Evolutionary conservation across 805 yeast genomes (phyloP), one percentile per base, ranked within the genome.

Genomic region (Candida nanaspora): DNA sequence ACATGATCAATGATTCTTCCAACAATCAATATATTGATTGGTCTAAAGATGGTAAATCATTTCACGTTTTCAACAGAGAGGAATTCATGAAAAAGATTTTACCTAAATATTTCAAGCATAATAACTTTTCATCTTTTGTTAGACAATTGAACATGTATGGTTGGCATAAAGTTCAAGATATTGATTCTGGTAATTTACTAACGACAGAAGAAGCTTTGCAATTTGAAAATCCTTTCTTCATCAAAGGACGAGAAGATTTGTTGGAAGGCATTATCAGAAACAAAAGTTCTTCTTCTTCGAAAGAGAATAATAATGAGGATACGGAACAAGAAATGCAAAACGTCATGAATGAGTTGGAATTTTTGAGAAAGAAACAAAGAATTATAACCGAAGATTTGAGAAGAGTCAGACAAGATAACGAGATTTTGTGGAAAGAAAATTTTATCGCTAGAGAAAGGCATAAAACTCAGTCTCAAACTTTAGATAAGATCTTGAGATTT

Each of bases 81-180:
- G 71, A 67, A 26, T 91, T 93, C 55, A 93, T 88, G 73, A 85
- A 81, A 52, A 68, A 72, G 44, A 81, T 93, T 22, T 65, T 93
- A 46, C 98, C 99, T 5, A 80, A 81, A 55, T 93, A 87, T 65
- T 93, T 89, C 70, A 93, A 93, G 61, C 98, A 93, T 63, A 82
- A 86, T 45, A 91, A 93, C 59, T 89, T 93, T 64, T 94, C 98
- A 18, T 81, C 93, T 26, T 93, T 93, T 70, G 98, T 93, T 14
- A 78, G 98, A 46, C 98, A 91, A 59, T 70, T 91, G 53, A 91
- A 91, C 63, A 91, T 93, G 98, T 93, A 93, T 59, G 98, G 98
- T 10, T 93, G 97, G 96, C 98, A 89, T 66, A 93, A 93, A 63
- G 93, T 93, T 4, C 98, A 93, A 62, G 98, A 93, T 62, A 78